These are phyloP conservation scores for Cyclocybe aegerita DNA, from an alignment of 768 basidiomycete species.

Conservation along the genomic window DNA sequence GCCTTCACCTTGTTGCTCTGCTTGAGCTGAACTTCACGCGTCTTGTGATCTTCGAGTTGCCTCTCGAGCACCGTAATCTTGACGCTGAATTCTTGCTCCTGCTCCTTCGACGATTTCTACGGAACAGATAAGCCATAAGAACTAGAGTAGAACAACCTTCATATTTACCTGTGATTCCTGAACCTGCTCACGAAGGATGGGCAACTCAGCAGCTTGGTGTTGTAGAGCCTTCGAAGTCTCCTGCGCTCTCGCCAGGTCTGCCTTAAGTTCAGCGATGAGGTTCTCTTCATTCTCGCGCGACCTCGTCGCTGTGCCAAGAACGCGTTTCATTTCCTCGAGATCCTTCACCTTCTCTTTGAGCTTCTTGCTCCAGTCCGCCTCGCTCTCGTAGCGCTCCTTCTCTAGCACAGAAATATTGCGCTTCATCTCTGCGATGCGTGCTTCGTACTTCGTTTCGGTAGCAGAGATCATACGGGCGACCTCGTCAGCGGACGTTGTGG, in stretches of 20 bases:
- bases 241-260: constrained; percentile 53
- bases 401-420: constrained; percentile 64
- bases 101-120: constrained; percentile 35
- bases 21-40: constrained; percentile 68
- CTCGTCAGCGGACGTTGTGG: constrained; percentile 57
- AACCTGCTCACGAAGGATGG: constrained; percentile 44
- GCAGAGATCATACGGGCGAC: constrained; percentile 72
- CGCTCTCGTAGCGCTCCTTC: constrained; percentile 82
- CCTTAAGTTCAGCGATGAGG: constrained; percentile 46
- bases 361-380: constrained; percentile 88
- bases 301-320: constrained; percentile 56
- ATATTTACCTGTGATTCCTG: constrained; percentile 64
- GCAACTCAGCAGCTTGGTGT: constrained; percentile 55
- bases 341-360: constrained; percentile 77
- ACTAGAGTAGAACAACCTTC: not conserved
- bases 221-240: constrained; percentile 48
- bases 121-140: not conserved
- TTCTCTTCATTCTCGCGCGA: constrained; percentile 61
- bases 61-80: constrained; percentile 58
- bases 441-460: constrained; percentile 75
- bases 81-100: constrained; percentile 44
- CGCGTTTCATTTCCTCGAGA: constrained; percentile 65
- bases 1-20: constrained; percentile 71
- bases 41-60: constrained; percentile 71
- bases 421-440: constrained; percentile 70